Conservation (phyloP, 768 basidiomycete genomes). For the Russula sp. region DNA sequence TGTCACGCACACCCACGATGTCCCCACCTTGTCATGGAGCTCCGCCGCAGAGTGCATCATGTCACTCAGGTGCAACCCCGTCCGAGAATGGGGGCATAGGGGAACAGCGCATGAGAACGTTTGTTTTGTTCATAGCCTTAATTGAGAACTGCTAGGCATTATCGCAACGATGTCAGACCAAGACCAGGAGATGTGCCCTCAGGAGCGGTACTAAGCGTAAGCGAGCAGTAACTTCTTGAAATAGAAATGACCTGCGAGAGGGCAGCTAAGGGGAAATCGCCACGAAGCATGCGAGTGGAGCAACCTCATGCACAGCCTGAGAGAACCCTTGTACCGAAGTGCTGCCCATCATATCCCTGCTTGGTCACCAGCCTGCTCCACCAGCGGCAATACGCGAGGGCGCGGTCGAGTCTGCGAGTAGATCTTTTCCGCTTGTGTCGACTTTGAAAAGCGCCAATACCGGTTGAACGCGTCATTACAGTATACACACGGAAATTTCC, state of each 20-base stretch:
- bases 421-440: neutral
- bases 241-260: neutral
- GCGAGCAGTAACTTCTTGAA: neutral
- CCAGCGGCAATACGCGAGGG: neutral
- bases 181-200: neutral
- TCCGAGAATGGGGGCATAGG: neutral
- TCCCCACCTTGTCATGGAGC: neutral
- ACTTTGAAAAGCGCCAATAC: neutral
- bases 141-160: neutral
- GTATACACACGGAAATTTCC: neutral
- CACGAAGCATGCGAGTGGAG: neutral
- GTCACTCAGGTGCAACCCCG: neutral
- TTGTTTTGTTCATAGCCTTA: neutral
- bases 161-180: neutral
- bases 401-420: neutral
- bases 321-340: neutral
- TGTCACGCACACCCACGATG: neutral
- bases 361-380: neutral
- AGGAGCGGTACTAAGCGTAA: neutral
- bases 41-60: neutral
- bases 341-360: neutral
- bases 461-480: neutral
- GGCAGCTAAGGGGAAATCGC: neutral
- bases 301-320: neutral
- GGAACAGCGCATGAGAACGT: neutral